Evolutionary conservation across 1,139 yeast genomes (phyloP).

Genomic region (Suhomyces yuchorum): DNA sequence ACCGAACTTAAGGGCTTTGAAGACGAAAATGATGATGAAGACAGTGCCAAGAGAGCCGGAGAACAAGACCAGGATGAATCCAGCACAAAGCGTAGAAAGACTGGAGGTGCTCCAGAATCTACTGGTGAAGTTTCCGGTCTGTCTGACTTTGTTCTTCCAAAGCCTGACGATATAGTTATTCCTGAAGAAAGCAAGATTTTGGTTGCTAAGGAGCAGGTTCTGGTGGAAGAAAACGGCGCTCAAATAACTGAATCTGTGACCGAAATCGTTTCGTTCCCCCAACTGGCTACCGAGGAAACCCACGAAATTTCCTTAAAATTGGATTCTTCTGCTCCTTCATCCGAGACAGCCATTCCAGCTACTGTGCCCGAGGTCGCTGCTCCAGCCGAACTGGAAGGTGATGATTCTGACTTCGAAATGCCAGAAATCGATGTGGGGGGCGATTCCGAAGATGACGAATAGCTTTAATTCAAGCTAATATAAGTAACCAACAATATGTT

Average conservation of each 20-base stretch:
- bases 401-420: constrained; percentile 57
- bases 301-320: not conserved
- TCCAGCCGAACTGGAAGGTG: constrained; percentile 21
- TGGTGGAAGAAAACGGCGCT: not conserved
- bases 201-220: not conserved
- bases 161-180: constrained; percentile 16
- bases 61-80: constrained; percentile 11
- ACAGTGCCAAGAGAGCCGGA: constrained; percentile 15
- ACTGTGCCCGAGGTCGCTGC: not conserved
- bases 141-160: not conserved
- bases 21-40: constrained; percentile 21
- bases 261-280: constrained; percentile 14
- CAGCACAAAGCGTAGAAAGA: constrained; percentile 13
- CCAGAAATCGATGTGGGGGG: constrained; percentile 54
- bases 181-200: constrained; percentile 8
- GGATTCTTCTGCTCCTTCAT: not conserved
- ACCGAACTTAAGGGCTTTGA: constrained; percentile 17
- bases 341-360: not conserved
- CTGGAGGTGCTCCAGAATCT: not conserved
- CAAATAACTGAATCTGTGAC: constrained; percentile 4
- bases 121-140: constrained; percentile 3
- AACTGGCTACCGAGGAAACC: not conserved
- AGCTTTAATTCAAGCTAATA: not conserved
- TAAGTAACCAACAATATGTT: not conserved
- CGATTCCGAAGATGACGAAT: constrained; percentile 27